Percentiles rank a stretch among this genome's conserved stretches.
Evolutionary conservation across 495 filamentous ascomycete genomes (phyloP).

Genomic region (Podospora comata): DNA sequence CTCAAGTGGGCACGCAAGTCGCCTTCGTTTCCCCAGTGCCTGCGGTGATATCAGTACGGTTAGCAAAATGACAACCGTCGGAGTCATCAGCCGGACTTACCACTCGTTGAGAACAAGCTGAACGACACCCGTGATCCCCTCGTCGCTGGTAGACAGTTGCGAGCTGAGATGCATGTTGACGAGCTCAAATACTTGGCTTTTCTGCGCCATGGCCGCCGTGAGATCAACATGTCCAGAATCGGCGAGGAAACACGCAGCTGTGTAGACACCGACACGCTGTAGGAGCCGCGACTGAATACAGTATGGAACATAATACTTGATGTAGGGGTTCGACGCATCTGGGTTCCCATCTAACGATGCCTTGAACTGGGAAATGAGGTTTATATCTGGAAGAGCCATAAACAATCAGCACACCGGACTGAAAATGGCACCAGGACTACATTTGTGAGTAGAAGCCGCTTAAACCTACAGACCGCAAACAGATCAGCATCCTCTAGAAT

Average conservation of each 20-base stretch:
- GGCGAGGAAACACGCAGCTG: conserved; percentile 39
- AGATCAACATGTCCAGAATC: conserved; percentile 38
- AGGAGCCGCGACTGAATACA: conserved; percentile 35
- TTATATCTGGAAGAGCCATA: conserved; percentile 44
- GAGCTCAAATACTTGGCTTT: conserved; percentile 33
- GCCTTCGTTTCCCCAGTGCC: conserved; percentile 34
- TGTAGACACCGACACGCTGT: conserved; percentile 36
- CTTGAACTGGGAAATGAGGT: conserved; percentile 53
- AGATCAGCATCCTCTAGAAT: conserved; percentile 30
- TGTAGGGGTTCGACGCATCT: conserved; percentile 35
- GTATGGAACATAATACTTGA: conserved; percentile 38
- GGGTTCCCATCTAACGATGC: conserved; percentile 39
- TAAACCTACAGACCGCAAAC: conserved; percentile 33
- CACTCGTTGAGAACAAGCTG: conserved; percentile 40
- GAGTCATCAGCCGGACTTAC: conserved; percentile 17
- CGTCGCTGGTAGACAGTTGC: conserved; percentile 32
- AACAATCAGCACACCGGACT: conserved; percentile 1
- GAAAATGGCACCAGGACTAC: neutral
- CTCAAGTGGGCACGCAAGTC: conserved; percentile 34
- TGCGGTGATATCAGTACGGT: neutral
- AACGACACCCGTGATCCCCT: conserved; percentile 36
- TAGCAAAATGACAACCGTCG: neutral
- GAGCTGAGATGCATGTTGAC: conserved; percentile 39
- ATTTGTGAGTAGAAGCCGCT: neutral
- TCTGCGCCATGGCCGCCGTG: conserved; percentile 36